Base-by-base conservation (phyloP, 495 filamentous ascomycete species). In the Aspergillus sclerotioniger region DNA sequence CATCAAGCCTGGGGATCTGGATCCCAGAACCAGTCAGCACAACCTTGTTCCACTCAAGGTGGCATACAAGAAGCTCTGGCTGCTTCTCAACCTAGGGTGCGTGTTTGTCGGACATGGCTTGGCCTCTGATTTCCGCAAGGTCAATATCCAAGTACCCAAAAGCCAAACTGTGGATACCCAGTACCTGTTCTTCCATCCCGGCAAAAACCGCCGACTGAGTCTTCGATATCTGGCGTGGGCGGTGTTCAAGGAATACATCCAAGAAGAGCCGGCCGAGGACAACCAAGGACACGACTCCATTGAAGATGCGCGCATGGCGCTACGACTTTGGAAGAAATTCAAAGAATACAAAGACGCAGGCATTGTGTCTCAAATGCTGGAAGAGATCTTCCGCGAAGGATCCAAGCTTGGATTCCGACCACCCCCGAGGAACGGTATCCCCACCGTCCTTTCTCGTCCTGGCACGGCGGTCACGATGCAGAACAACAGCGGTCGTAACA, bases 41-140 rank as follows among this genome's bases (percentile, higher is more conserved):
- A 87, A 89, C 53, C 81, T 97, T 0, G 89, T 98, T 8, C 80
- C 87, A 9, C 79, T 97, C 29, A 99, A 98, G 70, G 83, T 85
- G 16, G 93, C 92, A 8, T 98, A 98, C 77, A 99, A 98, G 68
- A 96, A 96, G 66, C 85, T 99, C 29, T 99, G 94, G 94, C 81
- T 98, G 12, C 84, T 99, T 8, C 82, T 98, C 8, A 98, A 99
- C 67, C 80, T 97, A 1, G 94, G 95, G 29, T 96, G 90, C 72
- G 79, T 89, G 46, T 99, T 99, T 71, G 84, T 99, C 29, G 94
- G 94, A 8, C 94, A 99, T 69, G 91, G 92, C 8, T 75, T 99
- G 21, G 85, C 86, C 49, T 92, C 92, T 53, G 94, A 99, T 67
- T 99, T 98, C 76, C 90, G 94, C 37, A 94, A 91, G 51, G 95